These are phyloP conservation scores for Sugiyamaella boreocaroliniensis DNA, from an alignment of 805 yeast species.

Conservation along the genomic window DNA sequence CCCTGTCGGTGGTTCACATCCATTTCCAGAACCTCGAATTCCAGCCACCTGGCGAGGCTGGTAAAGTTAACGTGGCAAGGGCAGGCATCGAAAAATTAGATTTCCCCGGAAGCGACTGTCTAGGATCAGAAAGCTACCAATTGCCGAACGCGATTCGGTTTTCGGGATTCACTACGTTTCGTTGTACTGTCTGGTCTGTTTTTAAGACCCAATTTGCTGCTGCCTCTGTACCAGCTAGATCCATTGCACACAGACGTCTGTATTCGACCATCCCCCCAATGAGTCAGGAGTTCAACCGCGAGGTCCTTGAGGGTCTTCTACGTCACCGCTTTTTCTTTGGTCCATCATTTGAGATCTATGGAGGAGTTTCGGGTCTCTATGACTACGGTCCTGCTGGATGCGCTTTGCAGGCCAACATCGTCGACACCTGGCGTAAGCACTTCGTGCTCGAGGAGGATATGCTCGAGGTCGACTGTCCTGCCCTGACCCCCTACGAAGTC, in stretches of 20 bases:
- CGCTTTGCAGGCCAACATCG: slow-evolving; percentile 91
- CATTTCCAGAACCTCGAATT: neutral
- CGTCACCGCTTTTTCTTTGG: slow-evolving; percentile 96
- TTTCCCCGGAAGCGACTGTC: neutral
- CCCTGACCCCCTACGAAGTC: slow-evolving; percentile 96
- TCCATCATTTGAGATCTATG: slow-evolving; percentile 95
- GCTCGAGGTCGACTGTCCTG: slow-evolving; percentile 97
- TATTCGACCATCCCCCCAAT: neutral
- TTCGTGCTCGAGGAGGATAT: slow-evolving; percentile 96
- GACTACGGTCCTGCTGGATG: slow-evolving; percentile 99
- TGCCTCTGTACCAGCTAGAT: neutral
- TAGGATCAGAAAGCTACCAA: neutral
- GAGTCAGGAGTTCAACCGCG: slow-evolving; percentile 43
- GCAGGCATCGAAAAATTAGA: neutral
- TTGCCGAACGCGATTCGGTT: neutral
- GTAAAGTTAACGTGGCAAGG: neutral
- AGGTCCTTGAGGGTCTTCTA: slow-evolving; percentile 78
- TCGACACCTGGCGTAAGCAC: slow-evolving; percentile 97
- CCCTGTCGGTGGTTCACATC: neutral
- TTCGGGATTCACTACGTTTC: neutral
- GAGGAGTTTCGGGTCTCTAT: slow-evolving; percentile 96
- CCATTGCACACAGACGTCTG: neutral
- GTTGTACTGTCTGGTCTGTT: neutral
- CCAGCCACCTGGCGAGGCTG: neutral
- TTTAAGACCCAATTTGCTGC: neutral